Conservation (phyloP, 2,329 filamentous ascomycete species). For the Nigrospora oryzae region DNA sequence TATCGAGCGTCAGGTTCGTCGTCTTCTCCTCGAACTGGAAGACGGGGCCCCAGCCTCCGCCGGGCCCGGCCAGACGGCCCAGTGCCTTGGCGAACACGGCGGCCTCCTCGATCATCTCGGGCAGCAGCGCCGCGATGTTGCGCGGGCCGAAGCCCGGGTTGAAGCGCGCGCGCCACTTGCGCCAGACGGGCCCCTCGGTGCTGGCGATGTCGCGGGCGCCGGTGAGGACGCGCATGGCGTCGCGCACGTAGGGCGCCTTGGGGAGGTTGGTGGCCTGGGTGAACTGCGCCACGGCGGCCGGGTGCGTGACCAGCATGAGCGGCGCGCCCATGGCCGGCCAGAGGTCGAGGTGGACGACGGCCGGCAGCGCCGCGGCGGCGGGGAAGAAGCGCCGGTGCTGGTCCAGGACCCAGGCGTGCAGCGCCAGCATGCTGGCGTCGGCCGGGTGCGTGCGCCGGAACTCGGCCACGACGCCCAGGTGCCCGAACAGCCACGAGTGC, state of each 20-base stretch:
- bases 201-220: conserved; percentile 17
- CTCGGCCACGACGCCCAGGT: neutral
- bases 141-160: conserved; percentile 27
- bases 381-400: conserved; percentile 1
- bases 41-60: conserved; percentile 19
- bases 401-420: neutral
- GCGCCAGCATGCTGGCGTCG: neutral
- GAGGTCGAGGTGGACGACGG: conserved; percentile 2
- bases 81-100: conserved; percentile 23
- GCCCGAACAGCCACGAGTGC: neutral
- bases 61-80: conserved; percentile 13
- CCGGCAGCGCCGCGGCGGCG: neutral
- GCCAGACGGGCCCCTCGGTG: conserved; percentile 16
- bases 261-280: conserved; percentile 1
- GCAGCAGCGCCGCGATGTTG: conserved; percentile 23
- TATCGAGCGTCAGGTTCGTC: conserved; percentile 29
- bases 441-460: neutral
- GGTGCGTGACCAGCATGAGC: neutral
- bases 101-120: conserved; percentile 27
- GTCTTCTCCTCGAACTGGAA: conserved; percentile 24
- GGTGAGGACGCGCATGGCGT: conserved; percentile 12
- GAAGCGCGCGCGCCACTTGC: conserved; percentile 14
- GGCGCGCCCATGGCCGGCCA: conserved; percentile 1
- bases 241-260: neutral
- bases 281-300: neutral